Percentiles rank a stretch among this genome's conserved stretches.
phyloP scores from a whole-genome alignment of 2,329 filamentous ascomycete genomes.

The Camptophora hylomeconis region DNA sequence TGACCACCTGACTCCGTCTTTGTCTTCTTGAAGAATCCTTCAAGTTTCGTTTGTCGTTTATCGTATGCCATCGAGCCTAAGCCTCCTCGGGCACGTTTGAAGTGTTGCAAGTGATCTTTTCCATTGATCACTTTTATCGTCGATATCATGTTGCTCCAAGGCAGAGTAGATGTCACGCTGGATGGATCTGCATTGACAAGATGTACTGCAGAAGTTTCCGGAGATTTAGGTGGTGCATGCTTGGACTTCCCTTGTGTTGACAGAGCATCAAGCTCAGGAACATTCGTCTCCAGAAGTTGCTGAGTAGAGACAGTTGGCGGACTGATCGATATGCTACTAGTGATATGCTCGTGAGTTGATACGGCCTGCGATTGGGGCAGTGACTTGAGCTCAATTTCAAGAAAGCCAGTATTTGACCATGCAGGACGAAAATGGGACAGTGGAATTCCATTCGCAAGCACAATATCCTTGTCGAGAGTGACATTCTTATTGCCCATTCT shows the following conservation, averaged over 20 bases:
- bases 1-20: constrained; percentile 3
- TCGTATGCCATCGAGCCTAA: constrained; percentile 71
- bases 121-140: constrained; percentile 52
- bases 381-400: constrained; percentile 36
- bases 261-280: too few species aligned
- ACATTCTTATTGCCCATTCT: constrained; percentile 39
- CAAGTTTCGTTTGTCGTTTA: constrained; percentile 59
- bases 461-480: constrained; percentile 29
- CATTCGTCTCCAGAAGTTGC: too few species aligned
- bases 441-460: constrained; percentile 20
- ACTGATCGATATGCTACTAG: too few species aligned
- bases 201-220: too few species aligned
- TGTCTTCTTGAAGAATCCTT: constrained; percentile 59
- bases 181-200: too few species aligned
- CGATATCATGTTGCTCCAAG: background rate
- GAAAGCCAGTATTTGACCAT: constrained; percentile 55
- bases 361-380: too few species aligned
- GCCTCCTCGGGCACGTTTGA: constrained; percentile 70
- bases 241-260: too few species aligned
- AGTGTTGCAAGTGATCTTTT: constrained; percentile 54
- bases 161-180: constrained; percentile 9
- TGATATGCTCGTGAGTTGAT: too few species aligned
- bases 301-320: too few species aligned
- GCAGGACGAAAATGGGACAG: constrained; percentile 41
- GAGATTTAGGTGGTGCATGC: too few species aligned